A percentile compares a stretch with the other conserved stretches of the same genome.
Conservation (phyloP, 2,329 filamentous ascomycete species). For the Neopestalotiopsis clavispora region DNA sequence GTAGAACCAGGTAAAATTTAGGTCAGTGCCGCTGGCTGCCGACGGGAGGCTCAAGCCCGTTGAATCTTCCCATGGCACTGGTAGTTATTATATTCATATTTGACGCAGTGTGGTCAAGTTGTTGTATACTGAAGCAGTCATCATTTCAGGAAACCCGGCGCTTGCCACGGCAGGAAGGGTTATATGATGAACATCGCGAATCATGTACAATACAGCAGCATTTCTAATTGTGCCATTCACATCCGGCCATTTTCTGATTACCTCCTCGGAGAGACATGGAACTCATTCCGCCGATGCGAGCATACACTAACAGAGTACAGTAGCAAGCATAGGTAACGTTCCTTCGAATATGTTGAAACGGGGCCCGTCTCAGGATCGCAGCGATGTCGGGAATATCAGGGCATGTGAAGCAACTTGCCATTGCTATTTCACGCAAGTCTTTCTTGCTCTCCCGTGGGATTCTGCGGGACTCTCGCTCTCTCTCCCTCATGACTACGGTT, state of each 20-base stretch:
- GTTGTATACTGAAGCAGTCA: too few relatives aligned
- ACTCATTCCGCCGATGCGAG: background rate
- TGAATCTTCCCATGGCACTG: background rate
- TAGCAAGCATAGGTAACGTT: background rate
- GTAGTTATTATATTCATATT: background rate
- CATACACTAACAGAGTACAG: background rate
- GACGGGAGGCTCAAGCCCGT: background rate
- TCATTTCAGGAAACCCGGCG: too few relatives aligned
- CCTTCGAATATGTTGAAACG: background rate
- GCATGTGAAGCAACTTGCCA: background rate
- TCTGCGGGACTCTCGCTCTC: background rate
- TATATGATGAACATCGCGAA: too few relatives aligned
- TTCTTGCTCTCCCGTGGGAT: background rate
- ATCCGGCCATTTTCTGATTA: background rate
- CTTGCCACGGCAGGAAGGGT: too few relatives aligned
- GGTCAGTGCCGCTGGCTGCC: background rate
- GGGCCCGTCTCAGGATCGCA: constrained; percentile 1
- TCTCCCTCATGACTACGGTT: too few relatives aligned
- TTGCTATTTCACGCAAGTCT: background rate
- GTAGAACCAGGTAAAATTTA: too few relatives aligned
- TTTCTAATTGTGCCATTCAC: background rate
- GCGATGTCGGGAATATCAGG: background rate
- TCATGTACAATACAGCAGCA: background rate
- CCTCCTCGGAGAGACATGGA: background rate
- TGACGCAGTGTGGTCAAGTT: too few relatives aligned